Conservation (phyloP, 1,284 basidiomycete genomes). For the Somion occarium region DNA sequence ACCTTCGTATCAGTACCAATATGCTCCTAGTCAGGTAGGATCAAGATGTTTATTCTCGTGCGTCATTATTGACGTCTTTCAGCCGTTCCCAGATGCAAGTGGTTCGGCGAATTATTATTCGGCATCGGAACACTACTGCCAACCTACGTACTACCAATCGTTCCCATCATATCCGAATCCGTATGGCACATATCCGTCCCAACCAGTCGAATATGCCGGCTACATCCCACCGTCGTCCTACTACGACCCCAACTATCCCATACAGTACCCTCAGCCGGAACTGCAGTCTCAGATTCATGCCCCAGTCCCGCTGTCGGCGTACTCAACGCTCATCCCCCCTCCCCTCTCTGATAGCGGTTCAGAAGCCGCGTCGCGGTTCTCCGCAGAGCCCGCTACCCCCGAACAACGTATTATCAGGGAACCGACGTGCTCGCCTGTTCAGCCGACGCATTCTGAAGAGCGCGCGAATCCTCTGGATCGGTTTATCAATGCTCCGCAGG, state of each 20-base stretch:
- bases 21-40: too few relatives aligned
- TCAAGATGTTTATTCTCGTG: too few relatives aligned
- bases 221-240: neutral
- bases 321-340: constrained; percentile 20
- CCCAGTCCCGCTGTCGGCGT: constrained; percentile 23
- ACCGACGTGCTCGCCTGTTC: neutral
- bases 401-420: too few relatives aligned
- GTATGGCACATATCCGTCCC: neutral
- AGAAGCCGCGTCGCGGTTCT: neutral
- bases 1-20: neutral
- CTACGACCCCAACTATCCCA: neutral
- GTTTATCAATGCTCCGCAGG: constrained; percentile 28
- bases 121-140: too few relatives aligned
- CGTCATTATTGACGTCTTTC: too few relatives aligned
- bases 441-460: neutral
- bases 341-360: neutral
- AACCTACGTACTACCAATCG: too few relatives aligned
- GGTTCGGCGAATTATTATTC: too few relatives aligned
- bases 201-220: neutral
- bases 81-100: too few relatives aligned
- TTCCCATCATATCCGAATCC: neutral
- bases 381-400: neutral
- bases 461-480: constrained; percentile 21
- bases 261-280: constrained; percentile 10
- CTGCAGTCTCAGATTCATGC: constrained; percentile 20